Base-by-base conservation (phyloP, 129 eudicot species). In the Tagetes patula region DNA sequence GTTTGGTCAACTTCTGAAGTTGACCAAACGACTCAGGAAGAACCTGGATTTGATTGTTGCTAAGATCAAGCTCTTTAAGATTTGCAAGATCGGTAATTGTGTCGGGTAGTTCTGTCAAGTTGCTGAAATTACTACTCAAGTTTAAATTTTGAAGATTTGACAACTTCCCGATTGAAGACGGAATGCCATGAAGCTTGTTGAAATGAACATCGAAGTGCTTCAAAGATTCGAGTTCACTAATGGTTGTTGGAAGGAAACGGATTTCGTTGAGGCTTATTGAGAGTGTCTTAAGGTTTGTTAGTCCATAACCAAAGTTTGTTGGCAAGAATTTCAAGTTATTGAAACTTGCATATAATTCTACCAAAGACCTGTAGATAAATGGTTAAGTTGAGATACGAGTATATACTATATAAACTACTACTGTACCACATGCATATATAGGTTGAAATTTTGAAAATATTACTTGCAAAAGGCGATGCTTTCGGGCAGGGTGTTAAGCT, bases 381-480 rank as follows among this genome's bases (percentile, higher is more conserved):
- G 39, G 49, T 13, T 1, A 61, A 58, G 55, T 31, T 67, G 10
- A 67, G 50, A 41, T 46, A 45, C 5, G 2, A 67, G 36, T 45
- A 27, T 55, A 64, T 40, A 41, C 31, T 45, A 27, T 55, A 64
- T 40, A 41, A 40, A 37, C 33, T 55, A 6, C 34, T 37, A 32
- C 9, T 20, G 27, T 20, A 20, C 27, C 27, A 42, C 10, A n/a
- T 30, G 47, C 36, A 8, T 5, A 14, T n/a, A 33, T 6, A 53
- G 34, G 45, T 6, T 10, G 47, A 20, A 74, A 41, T 0, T 41
- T 62, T 2, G 14, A 55, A 14, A 47, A 5, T 12, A 47, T 74
- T 82, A 86, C 90, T 80, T 86, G 88, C 92, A 87, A 58, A 77
- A 80, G 46, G 80, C 84, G 42, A 87, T 82, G 86, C 79, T 84